Conservation (phyloP, 2,329 filamentous ascomycete genomes). For the Mycocentrospora acerina region DNA sequence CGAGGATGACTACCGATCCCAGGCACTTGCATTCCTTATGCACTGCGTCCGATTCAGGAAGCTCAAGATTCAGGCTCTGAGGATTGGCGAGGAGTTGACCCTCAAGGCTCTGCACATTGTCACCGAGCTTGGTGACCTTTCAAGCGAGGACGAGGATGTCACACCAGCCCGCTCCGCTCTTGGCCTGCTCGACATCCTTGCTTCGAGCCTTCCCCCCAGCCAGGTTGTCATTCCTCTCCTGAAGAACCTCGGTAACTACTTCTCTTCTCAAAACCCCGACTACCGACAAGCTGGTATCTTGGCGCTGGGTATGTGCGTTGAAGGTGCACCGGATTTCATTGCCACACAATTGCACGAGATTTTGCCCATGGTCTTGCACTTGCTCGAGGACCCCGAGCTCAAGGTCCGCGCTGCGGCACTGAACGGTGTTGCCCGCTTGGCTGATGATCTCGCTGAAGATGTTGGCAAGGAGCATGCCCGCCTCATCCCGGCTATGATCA, state of each 20-base stretch:
- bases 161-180: slow-evolving; percentile 84
- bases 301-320: slow-evolving; percentile 88
- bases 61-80: slow-evolving; percentile 90
- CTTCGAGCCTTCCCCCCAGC: slow-evolving; percentile 83
- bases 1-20: slow-evolving; percentile 82
- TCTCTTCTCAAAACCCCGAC: slow-evolving; percentile 70
- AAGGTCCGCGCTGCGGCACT: slow-evolving; percentile 85
- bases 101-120: slow-evolving; percentile 85
- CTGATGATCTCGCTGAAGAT: slow-evolving; percentile 90
- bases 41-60: slow-evolving; percentile 90
- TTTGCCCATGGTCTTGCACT: slow-evolving; percentile 78
- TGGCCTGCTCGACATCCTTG: slow-evolving; percentile 83
- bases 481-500: slow-evolving; percentile 80
- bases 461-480: slow-evolving; percentile 81
- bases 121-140: slow-evolving; percentile 78
- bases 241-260: slow-evolving; percentile 80
- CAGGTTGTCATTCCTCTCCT: slow-evolving; percentile 93
- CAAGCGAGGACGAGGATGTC: slow-evolving; percentile 75
- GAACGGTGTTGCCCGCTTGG: slow-evolving; percentile 83
- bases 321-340: slow-evolving; percentile 96
- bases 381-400: slow-evolving; percentile 81
- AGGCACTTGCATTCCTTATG: slow-evolving; percentile 91
- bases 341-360: slow-evolving; percentile 86
- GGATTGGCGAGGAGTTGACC: slow-evolving; percentile 83
- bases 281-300: slow-evolving; percentile 89